phyloP scores from a whole-genome alignment of 208 protist species.

The Crithidia acanthocephali region DNA sequence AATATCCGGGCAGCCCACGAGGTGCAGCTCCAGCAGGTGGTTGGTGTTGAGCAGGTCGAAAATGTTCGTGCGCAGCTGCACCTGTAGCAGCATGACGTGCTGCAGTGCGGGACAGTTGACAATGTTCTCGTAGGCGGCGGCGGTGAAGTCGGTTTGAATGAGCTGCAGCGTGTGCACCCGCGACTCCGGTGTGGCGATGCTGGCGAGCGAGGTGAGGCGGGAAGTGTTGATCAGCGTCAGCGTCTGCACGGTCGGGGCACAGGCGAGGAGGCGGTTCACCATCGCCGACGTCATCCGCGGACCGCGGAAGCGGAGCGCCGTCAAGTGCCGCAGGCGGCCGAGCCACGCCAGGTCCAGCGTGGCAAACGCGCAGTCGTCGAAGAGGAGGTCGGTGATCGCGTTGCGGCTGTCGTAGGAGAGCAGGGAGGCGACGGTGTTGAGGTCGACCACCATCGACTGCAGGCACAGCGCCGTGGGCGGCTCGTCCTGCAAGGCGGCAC shows the following conservation, averaged over 20 bases:
- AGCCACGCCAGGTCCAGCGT: constrained; percentile 34
- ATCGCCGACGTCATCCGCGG: constrained; percentile 16
- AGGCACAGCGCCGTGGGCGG: constrained; percentile 30
- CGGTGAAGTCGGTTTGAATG: constrained; percentile 41
- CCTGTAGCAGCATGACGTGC: constrained; percentile 40
- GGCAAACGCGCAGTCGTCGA: constrained; percentile 44
- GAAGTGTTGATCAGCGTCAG: constrained; percentile 37
- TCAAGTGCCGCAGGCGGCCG: constrained; percentile 14
- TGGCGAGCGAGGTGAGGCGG: constrained; percentile 22
- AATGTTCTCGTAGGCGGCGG: constrained; percentile 26
- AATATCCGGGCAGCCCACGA: constrained; percentile 41
- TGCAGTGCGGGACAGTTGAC: constrained; percentile 27
- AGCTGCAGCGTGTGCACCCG: constrained; percentile 29
- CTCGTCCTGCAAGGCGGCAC: constrained; percentile 21
- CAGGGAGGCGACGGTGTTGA: constrained; percentile 29
- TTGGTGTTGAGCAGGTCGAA: constrained; percentile 41
- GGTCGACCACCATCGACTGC: constrained; percentile 36
- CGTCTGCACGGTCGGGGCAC: constrained; percentile 19
- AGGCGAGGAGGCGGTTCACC: constrained; percentile 27
- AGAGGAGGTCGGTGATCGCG: constrained; percentile 33
- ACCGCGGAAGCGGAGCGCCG: constrained; percentile 34
- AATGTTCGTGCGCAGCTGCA: constrained; percentile 43
- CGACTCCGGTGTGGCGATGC: constrained; percentile 1
- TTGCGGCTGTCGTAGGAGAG: constrained; percentile 32
- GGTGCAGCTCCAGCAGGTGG: constrained; percentile 36